These are phyloP conservation scores for Orbilia blumenaviensis DNA, from an alignment of 2,329 filamentous ascomycete genomes.

Conservation along the genomic window DNA sequence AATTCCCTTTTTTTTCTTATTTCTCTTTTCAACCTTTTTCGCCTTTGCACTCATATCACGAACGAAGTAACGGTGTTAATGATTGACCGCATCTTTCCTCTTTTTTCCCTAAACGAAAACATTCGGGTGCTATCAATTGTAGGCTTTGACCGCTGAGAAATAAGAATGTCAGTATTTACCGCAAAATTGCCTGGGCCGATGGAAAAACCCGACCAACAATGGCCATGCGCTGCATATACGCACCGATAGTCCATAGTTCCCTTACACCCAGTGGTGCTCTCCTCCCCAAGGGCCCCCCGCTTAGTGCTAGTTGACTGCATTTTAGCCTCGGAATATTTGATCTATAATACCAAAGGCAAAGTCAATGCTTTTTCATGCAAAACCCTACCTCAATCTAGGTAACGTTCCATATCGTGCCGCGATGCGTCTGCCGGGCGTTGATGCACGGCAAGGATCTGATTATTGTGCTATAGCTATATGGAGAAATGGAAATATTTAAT, in stretches of 20 bases:
- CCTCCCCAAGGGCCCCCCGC: conserved; percentile 27
- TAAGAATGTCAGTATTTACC: conserved; percentile 38
- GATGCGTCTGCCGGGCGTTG: conserved; percentile 35
- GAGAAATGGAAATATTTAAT: conserved; percentile 38
- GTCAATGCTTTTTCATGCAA: conserved; percentile 27
- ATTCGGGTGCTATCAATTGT: conserved; percentile 26
- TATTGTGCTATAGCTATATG: conserved; percentile 22
- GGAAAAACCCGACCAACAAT: conserved; percentile 20
- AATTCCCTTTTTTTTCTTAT: conserved; percentile 18
- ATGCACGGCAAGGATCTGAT: conserved; percentile 12
- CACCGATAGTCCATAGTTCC: conserved; percentile 19
- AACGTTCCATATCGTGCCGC: conserved; percentile 33
- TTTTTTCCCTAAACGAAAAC: conserved; percentile 8
- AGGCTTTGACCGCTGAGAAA: conserved; percentile 12
- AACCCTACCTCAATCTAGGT: conserved; percentile 12
- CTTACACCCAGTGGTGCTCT: conserved; percentile 1
- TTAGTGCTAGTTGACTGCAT: conserved; percentile 37
- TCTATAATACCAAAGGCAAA: conserved; percentile 28
- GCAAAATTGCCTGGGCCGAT: conserved; percentile 22
- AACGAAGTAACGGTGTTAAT: conserved; percentile 50
- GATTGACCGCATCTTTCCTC: conserved; percentile 40
- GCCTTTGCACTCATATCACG: conserved; percentile 33
- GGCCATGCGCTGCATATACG: conserved; percentile 28
- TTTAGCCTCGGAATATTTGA: conserved; percentile 53
- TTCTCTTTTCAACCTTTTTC: conserved; percentile 19